A percentile compares a stretch with the other conserved stretches of the same genome.
Evolutionary conservation across 176 grass and related monocot genomes (phyloP).

Genomic region (Panicum miliaceum): DNA sequence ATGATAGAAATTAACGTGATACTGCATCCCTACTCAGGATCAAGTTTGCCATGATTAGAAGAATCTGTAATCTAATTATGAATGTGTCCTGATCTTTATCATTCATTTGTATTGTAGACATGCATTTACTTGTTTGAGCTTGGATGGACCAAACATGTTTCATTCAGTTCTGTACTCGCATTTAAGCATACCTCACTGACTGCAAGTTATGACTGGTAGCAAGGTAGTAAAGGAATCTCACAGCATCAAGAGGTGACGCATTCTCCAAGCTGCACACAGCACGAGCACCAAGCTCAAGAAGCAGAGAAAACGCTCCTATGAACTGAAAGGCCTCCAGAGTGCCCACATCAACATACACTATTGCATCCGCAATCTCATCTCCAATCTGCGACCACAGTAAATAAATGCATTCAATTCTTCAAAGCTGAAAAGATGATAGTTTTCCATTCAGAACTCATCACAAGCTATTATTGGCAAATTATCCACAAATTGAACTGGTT

Average conservation of each 20-base stretch:
- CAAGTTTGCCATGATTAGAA: neutral
- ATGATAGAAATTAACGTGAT: neutral
- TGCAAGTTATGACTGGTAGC: neutral
- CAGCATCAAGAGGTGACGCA: constrained; percentile 69
- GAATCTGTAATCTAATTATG: neutral
- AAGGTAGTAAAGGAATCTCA: constrained; percentile 50
- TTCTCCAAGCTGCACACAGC: constrained; percentile 79
- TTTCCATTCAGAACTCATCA: neutral
- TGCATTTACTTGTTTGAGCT: neutral
- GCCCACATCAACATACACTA: constrained; percentile 75
- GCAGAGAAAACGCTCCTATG: constrained; percentile 72
- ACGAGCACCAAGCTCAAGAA: constrained; percentile 74
- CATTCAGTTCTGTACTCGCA: neutral
- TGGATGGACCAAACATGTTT: neutral
- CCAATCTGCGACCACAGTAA: constrained; percentile 63
- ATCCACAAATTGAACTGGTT: neutral
- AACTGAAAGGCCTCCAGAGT: constrained; percentile 84
- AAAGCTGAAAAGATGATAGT: neutral
- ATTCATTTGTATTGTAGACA: neutral
- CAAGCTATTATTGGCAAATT: neutral
- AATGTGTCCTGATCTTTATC: neutral
- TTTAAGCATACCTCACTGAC: neutral
- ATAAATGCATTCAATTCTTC: neutral
- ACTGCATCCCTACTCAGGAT: neutral
- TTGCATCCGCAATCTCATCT: constrained; percentile 64